Conservation (phyloP, 2,329 filamentous ascomycete genomes). For the Pseudogymnoascus sp. region DNA sequence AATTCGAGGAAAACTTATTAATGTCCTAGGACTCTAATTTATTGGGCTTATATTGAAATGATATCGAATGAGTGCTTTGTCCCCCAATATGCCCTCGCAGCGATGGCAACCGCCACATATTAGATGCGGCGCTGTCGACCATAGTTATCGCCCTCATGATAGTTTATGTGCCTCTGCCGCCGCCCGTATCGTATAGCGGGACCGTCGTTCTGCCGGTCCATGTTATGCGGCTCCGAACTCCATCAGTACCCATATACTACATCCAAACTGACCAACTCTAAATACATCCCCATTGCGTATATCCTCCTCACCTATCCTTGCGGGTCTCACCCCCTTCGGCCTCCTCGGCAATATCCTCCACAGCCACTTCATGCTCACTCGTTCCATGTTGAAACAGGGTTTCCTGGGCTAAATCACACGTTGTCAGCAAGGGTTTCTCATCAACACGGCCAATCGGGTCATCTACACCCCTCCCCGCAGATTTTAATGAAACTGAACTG, state of each 20-base stretch:
- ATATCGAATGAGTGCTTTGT: neutral
- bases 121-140: neutral
- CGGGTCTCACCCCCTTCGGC: constrained; percentile 4
- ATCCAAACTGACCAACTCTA: neutral
- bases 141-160: neutral
- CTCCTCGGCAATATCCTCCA: constrained; percentile 6
- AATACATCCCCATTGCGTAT: neutral
- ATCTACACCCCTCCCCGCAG: neutral
- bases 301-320: neutral
- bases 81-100: neutral
- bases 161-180: neutral
- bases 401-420: constrained; percentile 46
- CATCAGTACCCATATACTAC: neutral
- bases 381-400: constrained; percentile 45
- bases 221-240: neutral
- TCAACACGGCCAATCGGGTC: neutral
- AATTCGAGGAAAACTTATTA: too few relatives aligned
- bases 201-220: neutral
- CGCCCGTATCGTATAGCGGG: neutral
- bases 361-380: constrained; percentile 29
- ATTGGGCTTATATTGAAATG: neutral
- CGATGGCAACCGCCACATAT: neutral
- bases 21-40: too few relatives aligned
- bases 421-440: constrained; percentile 6
- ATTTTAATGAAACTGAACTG: neutral